phyloP scores from a whole-genome alignment of 306 rosid genomes.

The Lagenaria siceraria region DNA sequence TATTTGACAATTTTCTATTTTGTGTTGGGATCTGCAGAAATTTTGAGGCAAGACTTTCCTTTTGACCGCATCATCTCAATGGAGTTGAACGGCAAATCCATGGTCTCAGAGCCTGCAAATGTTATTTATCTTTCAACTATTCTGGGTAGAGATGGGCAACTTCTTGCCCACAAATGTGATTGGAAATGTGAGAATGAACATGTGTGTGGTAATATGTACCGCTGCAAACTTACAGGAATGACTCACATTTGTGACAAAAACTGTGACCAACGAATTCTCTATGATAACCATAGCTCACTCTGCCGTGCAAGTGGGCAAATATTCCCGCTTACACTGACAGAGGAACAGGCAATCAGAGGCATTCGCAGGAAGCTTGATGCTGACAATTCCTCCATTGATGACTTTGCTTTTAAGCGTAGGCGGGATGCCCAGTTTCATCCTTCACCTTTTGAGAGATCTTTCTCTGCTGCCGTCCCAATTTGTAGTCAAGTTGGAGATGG shows the following conservation, averaged over 20 bases:
- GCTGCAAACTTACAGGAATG: slow-evolving; percentile 85
- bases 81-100: slow-evolving; percentile 75
- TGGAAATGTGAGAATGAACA: slow-evolving; percentile 92
- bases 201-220: slow-evolving; percentile 85
- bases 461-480: slow-evolving; percentile 65
- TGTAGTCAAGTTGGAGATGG: slow-evolving; percentile 88
- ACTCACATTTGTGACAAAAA: slow-evolving; percentile 98
- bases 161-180: slow-evolving; percentile 77
- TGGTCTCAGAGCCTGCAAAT: slow-evolving; percentile 65
- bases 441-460: slow-evolving; percentile 83
- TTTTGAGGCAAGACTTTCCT: slow-evolving; percentile 21
- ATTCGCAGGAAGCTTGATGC: slow-evolving; percentile 72
- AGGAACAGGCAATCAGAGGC: slow-evolving; percentile 82
- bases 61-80: slow-evolving; percentile 16
- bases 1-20: slow-evolving; percentile 33
- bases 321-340: slow-evolving; percentile 49
- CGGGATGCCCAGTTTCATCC: slow-evolving; percentile 64
- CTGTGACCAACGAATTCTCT: slow-evolving; percentile 89
- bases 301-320: slow-evolving; percentile 71
- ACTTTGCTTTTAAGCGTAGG: slow-evolving; percentile 68
- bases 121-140: slow-evolving; percentile 85
- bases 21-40: slow-evolving; percentile 54
- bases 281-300: slow-evolving; percentile 89
- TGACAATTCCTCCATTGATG: slow-evolving; percentile 35
- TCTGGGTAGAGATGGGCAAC: slow-evolving; percentile 60